A percentile compares a stretch with the other conserved stretches of the same genome.
Conservation (phyloP, 352 stramenopile genomes). For the Pythium plurisporium region DNA sequence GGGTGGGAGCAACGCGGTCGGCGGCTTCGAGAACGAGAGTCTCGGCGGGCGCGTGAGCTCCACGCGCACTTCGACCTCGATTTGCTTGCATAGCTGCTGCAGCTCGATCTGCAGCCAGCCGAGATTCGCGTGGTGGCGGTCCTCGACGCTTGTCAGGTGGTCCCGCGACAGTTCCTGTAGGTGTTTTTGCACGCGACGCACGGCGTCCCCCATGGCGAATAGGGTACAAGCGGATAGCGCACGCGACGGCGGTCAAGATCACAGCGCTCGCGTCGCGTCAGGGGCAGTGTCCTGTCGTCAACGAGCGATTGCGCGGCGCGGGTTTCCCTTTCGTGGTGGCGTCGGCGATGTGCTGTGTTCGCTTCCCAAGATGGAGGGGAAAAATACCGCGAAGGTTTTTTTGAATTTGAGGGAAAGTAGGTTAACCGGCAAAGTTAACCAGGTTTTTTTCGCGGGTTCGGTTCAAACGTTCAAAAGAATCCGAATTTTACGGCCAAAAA, state of each 20-base stretch:
- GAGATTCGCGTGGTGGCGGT: conserved; percentile 37
- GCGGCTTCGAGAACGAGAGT: conserved; percentile 21
- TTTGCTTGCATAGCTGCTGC: conserved; percentile 39
- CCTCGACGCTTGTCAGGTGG: conserved; percentile 45
- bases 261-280: not conserved
- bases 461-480: conserved; percentile 21
- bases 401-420: conserved; percentile 4
- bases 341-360: not conserved
- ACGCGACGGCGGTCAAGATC: not conserved
- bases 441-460: not conserved
- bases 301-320: conserved; percentile 2
- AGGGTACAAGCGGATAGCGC: not conserved
- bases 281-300: not conserved
- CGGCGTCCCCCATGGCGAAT: conserved; percentile 57
- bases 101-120: conserved; percentile 51
- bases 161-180: conserved; percentile 51
- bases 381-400: too few species aligned
- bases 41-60: conserved; percentile 28
- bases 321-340: not conserved
- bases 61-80: conserved; percentile 43
- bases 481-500: conserved; percentile 2
- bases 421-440: conserved; percentile 17
- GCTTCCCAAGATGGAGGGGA: too few species aligned
- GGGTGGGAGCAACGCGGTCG: conserved; percentile 3
- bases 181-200: conserved; percentile 53